Evolutionary conservation across 768 basidiomycete genomes (phyloP).

Genomic region (Tubosaeta sp.): DNA sequence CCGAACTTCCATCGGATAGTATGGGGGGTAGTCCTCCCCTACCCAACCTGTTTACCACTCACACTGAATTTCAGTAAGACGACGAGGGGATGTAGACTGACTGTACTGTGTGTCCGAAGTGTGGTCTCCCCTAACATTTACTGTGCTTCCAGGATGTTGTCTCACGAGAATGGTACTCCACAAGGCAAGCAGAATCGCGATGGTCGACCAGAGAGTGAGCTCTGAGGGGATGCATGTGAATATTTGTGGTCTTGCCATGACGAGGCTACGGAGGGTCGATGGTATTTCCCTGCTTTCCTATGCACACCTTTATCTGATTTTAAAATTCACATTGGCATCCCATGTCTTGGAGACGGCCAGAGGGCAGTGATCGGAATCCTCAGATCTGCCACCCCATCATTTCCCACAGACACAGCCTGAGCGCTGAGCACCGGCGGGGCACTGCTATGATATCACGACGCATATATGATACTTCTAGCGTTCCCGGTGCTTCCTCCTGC

Average conservation of each 20-base stretch:
- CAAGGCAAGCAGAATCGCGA: conserved; percentile 16
- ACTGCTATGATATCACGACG: neutral
- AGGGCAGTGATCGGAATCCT: neutral
- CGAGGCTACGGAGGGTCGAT: neutral
- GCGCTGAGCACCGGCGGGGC: neutral
- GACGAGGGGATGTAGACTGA: conserved; percentile 3
- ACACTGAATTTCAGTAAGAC: conserved; percentile 1
- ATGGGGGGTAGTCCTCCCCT: conserved; percentile 25
- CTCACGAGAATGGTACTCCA: conserved; percentile 15
- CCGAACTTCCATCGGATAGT: conserved; percentile 23
- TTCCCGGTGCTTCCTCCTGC: neutral
- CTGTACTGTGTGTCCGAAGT: conserved; percentile 12
- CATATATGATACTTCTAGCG: conserved; percentile 4
- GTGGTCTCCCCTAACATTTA: neutral
- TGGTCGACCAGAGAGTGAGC: conserved; percentile 20
- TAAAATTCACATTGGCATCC: neutral
- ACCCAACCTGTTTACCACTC: conserved; percentile 16
- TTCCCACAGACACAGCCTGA: conserved; percentile 6
- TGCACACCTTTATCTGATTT: conserved; percentile 5
- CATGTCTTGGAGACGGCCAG: neutral
- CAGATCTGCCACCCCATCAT: neutral
- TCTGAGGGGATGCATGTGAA: conserved; percentile 7
- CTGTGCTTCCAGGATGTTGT: neutral
- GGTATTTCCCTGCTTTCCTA: neutral
- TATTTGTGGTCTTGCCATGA: conserved; percentile 13